phyloP scores from a whole-genome alignment of 2,329 filamentous ascomycete genomes.

The Cladophialophora exuberans region DNA sequence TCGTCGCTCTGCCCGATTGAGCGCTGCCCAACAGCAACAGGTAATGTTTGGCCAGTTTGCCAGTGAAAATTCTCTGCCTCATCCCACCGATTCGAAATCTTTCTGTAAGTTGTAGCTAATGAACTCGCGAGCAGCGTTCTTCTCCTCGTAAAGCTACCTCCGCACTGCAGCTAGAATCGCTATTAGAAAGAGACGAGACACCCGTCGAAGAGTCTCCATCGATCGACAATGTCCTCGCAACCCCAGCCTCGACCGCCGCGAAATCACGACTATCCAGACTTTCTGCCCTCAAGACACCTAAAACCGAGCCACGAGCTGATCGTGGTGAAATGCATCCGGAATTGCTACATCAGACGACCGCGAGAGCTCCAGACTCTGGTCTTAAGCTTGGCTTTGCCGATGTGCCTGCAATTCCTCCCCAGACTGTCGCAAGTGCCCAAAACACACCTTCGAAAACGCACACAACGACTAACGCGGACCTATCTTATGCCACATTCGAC shows the following conservation, averaged over 20 bases:
- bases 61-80: neutral
- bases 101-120: conserved; percentile 17
- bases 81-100: neutral
- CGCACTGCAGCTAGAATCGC: conserved; percentile 44
- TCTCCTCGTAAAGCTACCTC: conserved; percentile 32
- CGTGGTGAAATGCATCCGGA: conserved; percentile 89
- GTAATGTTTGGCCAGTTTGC: conserved; percentile 21
- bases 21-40: conserved; percentile 27
- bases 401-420: conserved; percentile 25
- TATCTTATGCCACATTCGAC: conserved; percentile 46
- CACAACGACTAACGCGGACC: conserved; percentile 32
- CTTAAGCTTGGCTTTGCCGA: conserved; percentile 73
- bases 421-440: conserved; percentile 32
- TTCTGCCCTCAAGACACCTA: conserved; percentile 59
- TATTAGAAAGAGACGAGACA: conserved; percentile 53
- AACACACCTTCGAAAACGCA: conserved; percentile 44
- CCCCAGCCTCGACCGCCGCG: conserved; percentile 38
- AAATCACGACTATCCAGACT: conserved; percentile 40
- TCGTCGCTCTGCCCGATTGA: conserved; percentile 32
- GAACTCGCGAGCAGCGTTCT: conserved; percentile 16
- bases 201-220: conserved; percentile 38
- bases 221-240: conserved; percentile 39
- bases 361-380: conserved; percentile 76
- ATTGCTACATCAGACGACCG: conserved; percentile 74
- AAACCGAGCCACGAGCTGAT: conserved; percentile 69